phyloP scores from a whole-genome alignment of 345 rosid genomes.

The Corchorus capsularis region DNA sequence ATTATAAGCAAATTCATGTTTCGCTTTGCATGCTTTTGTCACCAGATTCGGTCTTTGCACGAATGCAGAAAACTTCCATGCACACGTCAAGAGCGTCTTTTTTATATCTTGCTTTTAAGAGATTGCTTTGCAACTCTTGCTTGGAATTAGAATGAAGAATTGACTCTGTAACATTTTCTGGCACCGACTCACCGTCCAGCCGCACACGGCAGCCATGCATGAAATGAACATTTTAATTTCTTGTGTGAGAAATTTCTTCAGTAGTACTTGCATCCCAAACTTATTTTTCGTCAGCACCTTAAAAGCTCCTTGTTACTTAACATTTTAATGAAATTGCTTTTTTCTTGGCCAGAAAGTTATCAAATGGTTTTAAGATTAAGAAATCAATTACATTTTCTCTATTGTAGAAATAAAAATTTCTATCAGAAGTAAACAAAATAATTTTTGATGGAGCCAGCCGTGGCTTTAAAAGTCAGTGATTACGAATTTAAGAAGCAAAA shows the following conservation, averaged over 20 bases:
- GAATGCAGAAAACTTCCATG: background rate
- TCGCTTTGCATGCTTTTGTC: background rate
- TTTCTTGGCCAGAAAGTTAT: too few relatives aligned
- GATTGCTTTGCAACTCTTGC: background rate
- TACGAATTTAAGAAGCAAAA: background rate
- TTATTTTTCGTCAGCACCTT: too few relatives aligned
- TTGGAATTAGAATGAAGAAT: background rate
- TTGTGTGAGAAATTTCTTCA: background rate
- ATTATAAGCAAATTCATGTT: background rate
- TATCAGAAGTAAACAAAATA: too few relatives aligned
- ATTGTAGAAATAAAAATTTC: background rate
- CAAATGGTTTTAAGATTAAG: too few relatives aligned
- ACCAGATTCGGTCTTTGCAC: background rate
- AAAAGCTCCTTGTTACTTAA: too few relatives aligned
- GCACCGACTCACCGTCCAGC: background rate
- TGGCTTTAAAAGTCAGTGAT: background rate
- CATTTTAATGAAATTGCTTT: too few relatives aligned
- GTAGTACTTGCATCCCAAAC: too few relatives aligned
- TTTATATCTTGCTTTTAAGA: too few relatives aligned
- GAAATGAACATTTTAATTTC: background rate
- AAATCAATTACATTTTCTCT: background rate
- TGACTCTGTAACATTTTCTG: background rate
- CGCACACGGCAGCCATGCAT: background rate
- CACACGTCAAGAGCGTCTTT: background rate
- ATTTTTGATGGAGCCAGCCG: too few relatives aligned